These are phyloP conservation scores for Coemansia aciculifera DNA, from an alignment of 192 early-diverging fungal genomes.

Conservation along the genomic window DNA sequence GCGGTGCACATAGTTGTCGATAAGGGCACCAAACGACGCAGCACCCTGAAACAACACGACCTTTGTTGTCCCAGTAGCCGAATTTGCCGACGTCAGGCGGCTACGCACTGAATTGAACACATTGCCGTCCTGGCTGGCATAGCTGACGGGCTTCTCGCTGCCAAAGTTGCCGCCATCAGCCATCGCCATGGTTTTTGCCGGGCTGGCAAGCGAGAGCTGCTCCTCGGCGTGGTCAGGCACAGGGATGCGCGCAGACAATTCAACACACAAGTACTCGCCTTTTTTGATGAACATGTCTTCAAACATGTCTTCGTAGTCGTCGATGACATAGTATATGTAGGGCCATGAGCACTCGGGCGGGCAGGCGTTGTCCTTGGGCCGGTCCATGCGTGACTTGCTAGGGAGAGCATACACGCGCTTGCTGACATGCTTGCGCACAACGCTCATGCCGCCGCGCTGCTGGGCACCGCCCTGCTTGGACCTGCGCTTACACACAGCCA, in stretches of 20 bases:
- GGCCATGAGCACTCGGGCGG: constrained; percentile 91
- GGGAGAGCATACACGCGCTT: constrained; percentile 81
- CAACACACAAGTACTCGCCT: constrained; percentile 88
- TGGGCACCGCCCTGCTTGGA: constrained; percentile 48
- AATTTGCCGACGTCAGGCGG: constrained; percentile 54
- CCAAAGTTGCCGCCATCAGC: constrained; percentile 15
- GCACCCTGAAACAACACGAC: constrained; percentile 92
- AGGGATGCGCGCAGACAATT: constrained; percentile 79
- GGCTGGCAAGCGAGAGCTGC: constrained; percentile 22
- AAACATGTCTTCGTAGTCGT: constrained; percentile 89
- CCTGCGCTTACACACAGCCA: constrained; percentile 76
- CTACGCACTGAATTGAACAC: constrained; percentile 53
- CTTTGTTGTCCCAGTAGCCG: constrained; percentile 57
- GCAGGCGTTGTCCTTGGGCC: constrained; percentile 70
- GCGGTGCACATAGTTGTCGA: constrained; percentile 80
- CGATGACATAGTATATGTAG: constrained; percentile 88
- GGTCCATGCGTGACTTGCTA: constrained; percentile 89
- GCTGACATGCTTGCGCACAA: constrained; percentile 69
- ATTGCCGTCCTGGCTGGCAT: constrained; percentile 44
- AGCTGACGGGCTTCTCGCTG: constrained; percentile 41
- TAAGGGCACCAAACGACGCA: constrained; percentile 75
- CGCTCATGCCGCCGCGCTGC: constrained; percentile 68
- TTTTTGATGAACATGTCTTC: constrained; percentile 83
- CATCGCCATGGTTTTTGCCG: constrained; percentile 15
- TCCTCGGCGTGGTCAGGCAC: constrained; percentile 41